Conservation (phyloP, 2,329 filamentous ascomycete genomes). For the Sporothrix globosa region DNA sequence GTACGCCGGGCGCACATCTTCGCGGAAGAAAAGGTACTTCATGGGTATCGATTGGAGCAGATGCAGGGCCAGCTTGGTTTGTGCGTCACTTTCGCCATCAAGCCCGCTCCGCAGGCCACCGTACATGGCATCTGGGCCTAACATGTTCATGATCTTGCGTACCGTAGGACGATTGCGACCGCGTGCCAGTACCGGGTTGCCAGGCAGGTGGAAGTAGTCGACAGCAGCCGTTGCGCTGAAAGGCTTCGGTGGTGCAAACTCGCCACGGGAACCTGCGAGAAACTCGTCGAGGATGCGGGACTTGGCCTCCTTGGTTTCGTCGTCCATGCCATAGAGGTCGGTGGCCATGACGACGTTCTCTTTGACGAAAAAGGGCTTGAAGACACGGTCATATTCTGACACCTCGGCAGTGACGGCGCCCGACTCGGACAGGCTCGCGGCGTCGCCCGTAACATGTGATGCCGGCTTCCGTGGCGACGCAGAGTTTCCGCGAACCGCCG, state of each 20-base stretch:
- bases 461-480: conserved; percentile 41
- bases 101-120: conserved; percentile 37
- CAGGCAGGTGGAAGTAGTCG: conserved; percentile 52
- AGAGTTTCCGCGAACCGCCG: conserved; percentile 30
- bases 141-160: conserved; percentile 60
- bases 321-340: conserved; percentile 60
- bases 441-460: not conserved
- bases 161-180: conserved; percentile 50
- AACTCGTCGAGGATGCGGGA: conserved; percentile 57
- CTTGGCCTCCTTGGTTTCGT: conserved; percentile 57
- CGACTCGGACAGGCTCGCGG: not conserved
- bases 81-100: conserved; percentile 47
- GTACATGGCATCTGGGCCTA: conserved; percentile 41
- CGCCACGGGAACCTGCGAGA: conserved; percentile 52
- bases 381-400: conserved; percentile 68
- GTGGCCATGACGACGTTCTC: conserved; percentile 72
- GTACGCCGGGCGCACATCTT: conserved; percentile 71
- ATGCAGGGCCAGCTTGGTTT: conserved; percentile 44
- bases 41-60: conserved; percentile 60
- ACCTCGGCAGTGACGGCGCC: conserved; percentile 33
- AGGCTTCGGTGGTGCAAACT: conserved; percentile 44
- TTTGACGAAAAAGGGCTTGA: conserved; percentile 80
- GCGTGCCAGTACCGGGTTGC: conserved; percentile 41
- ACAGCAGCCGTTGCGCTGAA: conserved; percentile 48
- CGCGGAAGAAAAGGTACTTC: conserved; percentile 64